Evolutionary conservation across 345 rosid genomes (phyloP).

Genomic region (Carallia brachiata): DNA sequence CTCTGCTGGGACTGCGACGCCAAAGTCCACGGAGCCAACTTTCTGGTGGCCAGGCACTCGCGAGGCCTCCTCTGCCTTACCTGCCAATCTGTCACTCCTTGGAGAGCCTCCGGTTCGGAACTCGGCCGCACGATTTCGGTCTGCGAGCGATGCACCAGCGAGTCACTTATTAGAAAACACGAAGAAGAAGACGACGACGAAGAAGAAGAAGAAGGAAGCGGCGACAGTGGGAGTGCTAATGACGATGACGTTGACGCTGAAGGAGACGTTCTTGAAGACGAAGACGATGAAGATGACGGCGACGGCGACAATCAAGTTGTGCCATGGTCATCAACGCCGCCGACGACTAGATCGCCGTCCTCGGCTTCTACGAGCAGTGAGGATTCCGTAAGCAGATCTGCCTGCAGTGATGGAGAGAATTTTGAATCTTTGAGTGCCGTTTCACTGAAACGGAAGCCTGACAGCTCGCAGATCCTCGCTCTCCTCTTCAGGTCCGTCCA

Average conservation of each 20-base stretch:
- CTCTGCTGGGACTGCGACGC: conserved; percentile 75
- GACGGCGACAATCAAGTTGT: conserved; percentile 60
- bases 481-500: neutral
- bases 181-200: conserved; percentile 15
- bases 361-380: conserved; percentile 32
- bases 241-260: neutral
- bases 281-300: conserved; percentile 22
- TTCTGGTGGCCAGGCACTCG: conserved; percentile 65
- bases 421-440: conserved; percentile 10
- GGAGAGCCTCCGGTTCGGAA: conserved; percentile 59
- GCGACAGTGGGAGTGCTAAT: conserved; percentile 13
- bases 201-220: conserved; percentile 11
- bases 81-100: conserved; percentile 51
- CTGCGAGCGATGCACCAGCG: conserved; percentile 39
- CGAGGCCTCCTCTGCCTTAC: conserved; percentile 53
- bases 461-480: conserved; percentile 27
- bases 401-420: neutral
- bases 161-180: neutral
- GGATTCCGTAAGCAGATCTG: conserved; percentile 9
- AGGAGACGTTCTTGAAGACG: neutral
- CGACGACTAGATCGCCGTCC: conserved; percentile 36
- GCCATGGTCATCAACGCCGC: conserved; percentile 39
- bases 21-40: conserved; percentile 71
- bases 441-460: conserved; percentile 28
- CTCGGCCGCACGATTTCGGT: conserved; percentile 54